These are phyloP conservation scores for Mariannaea elegans DNA, from an alignment of 2,329 filamentous ascomycete genomes.

Conservation along the genomic window DNA sequence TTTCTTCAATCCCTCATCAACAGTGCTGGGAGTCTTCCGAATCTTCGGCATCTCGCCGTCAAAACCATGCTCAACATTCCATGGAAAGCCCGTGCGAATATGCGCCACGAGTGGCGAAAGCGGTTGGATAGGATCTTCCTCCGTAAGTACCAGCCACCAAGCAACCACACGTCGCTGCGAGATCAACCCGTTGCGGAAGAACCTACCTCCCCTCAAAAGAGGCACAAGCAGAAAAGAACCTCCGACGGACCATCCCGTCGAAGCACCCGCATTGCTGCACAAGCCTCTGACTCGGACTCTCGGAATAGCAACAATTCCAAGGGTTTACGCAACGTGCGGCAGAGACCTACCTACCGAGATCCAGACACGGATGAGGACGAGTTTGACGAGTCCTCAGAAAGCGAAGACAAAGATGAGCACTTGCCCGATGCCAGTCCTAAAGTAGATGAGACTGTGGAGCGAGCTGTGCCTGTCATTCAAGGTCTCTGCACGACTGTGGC, in stretches of 20 bases:
- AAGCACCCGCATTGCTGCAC: slow-evolving; percentile 48
- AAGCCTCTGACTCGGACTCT: slow-evolving; percentile 37
- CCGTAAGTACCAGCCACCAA: slow-evolving; percentile 55
- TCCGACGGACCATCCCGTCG: slow-evolving; percentile 45
- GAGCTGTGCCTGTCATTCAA: slow-evolving; percentile 62
- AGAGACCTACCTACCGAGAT: slow-evolving; percentile 51
- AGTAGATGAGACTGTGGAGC: slow-evolving; percentile 10
- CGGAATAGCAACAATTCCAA: slow-evolving; percentile 31
- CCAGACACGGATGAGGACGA: slow-evolving; percentile 57
- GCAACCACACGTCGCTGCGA: slow-evolving; percentile 33
- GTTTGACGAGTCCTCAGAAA: slow-evolving; percentile 40
- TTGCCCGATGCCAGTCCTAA: slow-evolving; percentile 18
- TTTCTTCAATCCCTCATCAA: slow-evolving; percentile 84
- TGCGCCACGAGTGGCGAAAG: slow-evolving; percentile 81
- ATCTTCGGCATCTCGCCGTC: slow-evolving; percentile 75
- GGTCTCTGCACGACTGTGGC: slow-evolving; percentile 76
- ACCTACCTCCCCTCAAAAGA: slow-evolving; percentile 20
- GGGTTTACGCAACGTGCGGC: slow-evolving; percentile 27
- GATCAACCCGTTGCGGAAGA: slow-evolving; percentile 19
- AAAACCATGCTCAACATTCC: slow-evolving; percentile 81
- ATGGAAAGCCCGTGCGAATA: slow-evolving; percentile 83
- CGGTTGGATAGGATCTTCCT: slow-evolving; percentile 74
- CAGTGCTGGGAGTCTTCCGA: slow-evolving; percentile 69
- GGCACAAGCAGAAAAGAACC: slow-evolving; percentile 24
- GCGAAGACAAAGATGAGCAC: slow-evolving; percentile 20